Evolutionary conservation across 176 grass and related monocot species (phyloP).

Genomic region (Zea mays): Zm-B73-REFERENCE-NAM-5.0 NC_050097.1:239906501-239907000

Average conservation of each 20-base stretch:
- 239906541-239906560: conserved; percentile 63
- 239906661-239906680: conserved; percentile 57
- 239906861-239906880: conserved; percentile 61
- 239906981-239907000: conserved; percentile 47
- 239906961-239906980: conserved; percentile 64
- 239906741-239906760: conserved; percentile 58
- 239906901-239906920: conserved; percentile 57
- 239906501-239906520: conserved; percentile 62
- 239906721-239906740: conserved; percentile 57
- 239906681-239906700: conserved; percentile 46
- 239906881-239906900: conserved; percentile 72
- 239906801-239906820: conserved; percentile 59
- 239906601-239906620: conserved; percentile 65
- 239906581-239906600: conserved; percentile 60
- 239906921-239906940: conserved; percentile 47
- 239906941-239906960: conserved; percentile 51
- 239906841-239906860: conserved; percentile 54
- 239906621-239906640: conserved; percentile 59
- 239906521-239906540: conserved; percentile 65
- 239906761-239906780: conserved; percentile 53
- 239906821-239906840: conserved; percentile 60
- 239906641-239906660: conserved; percentile 62
- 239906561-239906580: conserved; percentile 66
- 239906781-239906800: conserved; percentile 68
- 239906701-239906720: conserved; percentile 38